Evolutionary conservation across 352 stramenopile genomes (phyloP), one percentile per base, ranked within the genome.

Genomic region (Pythium plurisporium): DNA sequence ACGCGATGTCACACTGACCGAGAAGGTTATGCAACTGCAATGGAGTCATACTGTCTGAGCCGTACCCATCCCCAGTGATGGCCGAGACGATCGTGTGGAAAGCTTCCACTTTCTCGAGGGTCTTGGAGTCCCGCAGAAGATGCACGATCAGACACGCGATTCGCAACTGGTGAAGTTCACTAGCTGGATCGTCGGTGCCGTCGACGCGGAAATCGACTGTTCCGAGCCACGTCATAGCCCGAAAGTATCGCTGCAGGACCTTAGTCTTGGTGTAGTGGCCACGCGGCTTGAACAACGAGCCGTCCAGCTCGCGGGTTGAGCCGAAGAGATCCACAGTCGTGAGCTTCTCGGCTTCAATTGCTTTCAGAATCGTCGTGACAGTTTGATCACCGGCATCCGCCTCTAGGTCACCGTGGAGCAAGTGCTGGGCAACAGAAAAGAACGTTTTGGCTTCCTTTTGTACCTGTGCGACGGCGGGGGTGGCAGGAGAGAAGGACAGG

Each of bases 221-320:
- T 25, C 63, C 57, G 5, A 70, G 49, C 63, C 63, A 70, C 22
- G 48, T 54, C 63, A 67, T 61, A 15, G 57, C 58, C 1, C 20
- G 57, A 33, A 70, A 70, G 34, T 57, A 70, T 5, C 34, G 45
- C 27, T n/a, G 2, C 5, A 66, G 53, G 4, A 33, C 42, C 0
- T 51, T 15, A 11, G 19, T 58, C 42, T 70, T 70, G 51, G 36
- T 57, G 54, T 70, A 70, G 40, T 70, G 63, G 14, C 63, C 63
- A 15, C 63, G 57, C 3, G 64, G 64, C 44, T 72, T 65, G 53
- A 72, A 68, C 0, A 68, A 25, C n/a, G 64, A 72, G 26, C 65
- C 67, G 40, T 72, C 64, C 2, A 72, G 40, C 11, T 58, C 6
- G 7, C 64, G 64, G 1, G 43, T n/a, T 19, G 40, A 45, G 7